These are phyloP conservation scores for Aspergillus brasiliensis DNA, from an alignment of 2,329 filamentous ascomycete genomes.

Conservation along the genomic window DNA sequence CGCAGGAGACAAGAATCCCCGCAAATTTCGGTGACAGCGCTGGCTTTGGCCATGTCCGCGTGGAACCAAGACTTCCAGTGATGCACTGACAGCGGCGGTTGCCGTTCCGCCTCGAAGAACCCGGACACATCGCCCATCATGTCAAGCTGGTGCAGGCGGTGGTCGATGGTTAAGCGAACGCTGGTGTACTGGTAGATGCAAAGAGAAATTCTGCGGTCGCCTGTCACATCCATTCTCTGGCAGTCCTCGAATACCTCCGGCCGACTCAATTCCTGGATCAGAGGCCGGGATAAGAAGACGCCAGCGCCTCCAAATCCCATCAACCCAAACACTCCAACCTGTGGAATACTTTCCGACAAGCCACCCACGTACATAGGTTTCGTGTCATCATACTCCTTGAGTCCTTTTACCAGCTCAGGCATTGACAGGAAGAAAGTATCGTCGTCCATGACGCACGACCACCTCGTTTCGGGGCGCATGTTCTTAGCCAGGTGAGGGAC, in stretches of 20 bases:
- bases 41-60: slow-evolving; percentile 53
- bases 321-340: slow-evolving; percentile 56
- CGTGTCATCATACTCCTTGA: slow-evolving; percentile 53
- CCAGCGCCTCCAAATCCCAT: slow-evolving; percentile 66
- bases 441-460: slow-evolving; percentile 63
- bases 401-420: slow-evolving; percentile 51
- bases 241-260: slow-evolving; percentile 51
- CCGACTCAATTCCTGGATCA: slow-evolving; percentile 52
- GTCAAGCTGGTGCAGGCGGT: slow-evolving; percentile 61
- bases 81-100: slow-evolving; percentile 58
- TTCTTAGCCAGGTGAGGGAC: slow-evolving; percentile 53
- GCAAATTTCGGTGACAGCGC: slow-evolving; percentile 54
- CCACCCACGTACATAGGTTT: slow-evolving; percentile 58
- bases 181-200: slow-evolving; percentile 60
- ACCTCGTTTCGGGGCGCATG: slow-evolving; percentile 50
- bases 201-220: slow-evolving; percentile 60
- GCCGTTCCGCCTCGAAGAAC: slow-evolving; percentile 61
- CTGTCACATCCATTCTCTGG: slow-evolving; percentile 48
- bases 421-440: slow-evolving; percentile 66
- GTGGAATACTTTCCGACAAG: slow-evolving; percentile 58
- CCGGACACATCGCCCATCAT: slow-evolving; percentile 58
- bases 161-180: slow-evolving; percentile 58
- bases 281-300: slow-evolving; percentile 58
- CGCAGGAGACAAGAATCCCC: slow-evolving; percentile 60
- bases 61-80: slow-evolving; percentile 67